Evolutionary conservation across 202 grass and related monocot genomes (phyloP).

Genomic region (Cymbopogon flexuosus): DNA sequence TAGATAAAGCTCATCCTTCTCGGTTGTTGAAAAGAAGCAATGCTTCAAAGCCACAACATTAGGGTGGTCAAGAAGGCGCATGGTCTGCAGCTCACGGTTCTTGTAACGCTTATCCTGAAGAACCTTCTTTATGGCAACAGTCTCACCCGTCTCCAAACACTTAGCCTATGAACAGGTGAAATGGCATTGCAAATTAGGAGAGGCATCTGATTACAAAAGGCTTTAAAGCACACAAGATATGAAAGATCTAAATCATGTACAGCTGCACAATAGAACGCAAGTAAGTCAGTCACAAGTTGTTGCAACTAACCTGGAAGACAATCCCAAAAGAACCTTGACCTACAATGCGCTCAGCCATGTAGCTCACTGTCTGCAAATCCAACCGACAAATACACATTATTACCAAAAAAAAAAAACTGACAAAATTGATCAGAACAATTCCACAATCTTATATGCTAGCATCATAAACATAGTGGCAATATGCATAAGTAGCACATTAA

Average conservation of each 20-base stretch:
- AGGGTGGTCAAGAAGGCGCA: constrained; percentile 93
- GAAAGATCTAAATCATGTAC: neutral
- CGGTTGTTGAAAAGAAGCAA: constrained; percentile 92
- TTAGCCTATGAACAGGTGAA: constrained; percentile 54
- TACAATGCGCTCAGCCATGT: constrained; percentile 95
- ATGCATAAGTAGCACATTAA: neutral
- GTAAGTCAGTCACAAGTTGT: neutral
- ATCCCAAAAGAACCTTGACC: constrained; percentile 97
- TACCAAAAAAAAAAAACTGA: neutral
- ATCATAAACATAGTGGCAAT: neutral
- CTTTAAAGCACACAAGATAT: neutral
- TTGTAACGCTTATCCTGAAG: constrained; percentile 98
- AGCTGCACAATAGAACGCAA: neutral
- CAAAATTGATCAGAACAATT: neutral
- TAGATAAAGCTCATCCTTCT: constrained; percentile 94
- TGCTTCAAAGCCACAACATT: constrained; percentile 92
- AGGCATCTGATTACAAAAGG: neutral
- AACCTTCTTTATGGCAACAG: constrained; percentile 97
- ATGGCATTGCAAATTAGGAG: neutral
- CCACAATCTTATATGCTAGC: neutral
- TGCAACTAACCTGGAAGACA: constrained; percentile 86
- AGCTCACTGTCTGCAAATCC: constrained; percentile 82
- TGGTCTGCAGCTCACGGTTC: constrained; percentile 91
- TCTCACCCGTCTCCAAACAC: constrained; percentile 88
- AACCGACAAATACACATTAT: constrained; percentile 32